Conservation (phyloP, 805 yeast species). For the Metschnikowia orientalis region DNA sequence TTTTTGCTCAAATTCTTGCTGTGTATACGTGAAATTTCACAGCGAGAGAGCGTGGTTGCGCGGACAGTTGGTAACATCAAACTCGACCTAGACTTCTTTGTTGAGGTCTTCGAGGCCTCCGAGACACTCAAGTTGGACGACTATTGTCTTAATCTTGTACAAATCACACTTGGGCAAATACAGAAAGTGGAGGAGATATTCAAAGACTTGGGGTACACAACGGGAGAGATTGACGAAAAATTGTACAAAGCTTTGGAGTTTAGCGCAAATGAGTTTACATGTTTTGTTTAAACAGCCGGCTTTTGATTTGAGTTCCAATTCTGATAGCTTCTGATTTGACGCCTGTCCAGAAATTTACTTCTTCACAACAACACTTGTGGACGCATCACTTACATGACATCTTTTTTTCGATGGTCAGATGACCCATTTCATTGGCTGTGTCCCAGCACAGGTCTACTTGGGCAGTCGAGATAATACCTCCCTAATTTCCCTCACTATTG, state of each 20-base stretch:
- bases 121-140: slow-evolving; percentile 33
- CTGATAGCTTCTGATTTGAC: too few relatives aligned
- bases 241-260: slow-evolving; percentile 25
- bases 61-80: slow-evolving; percentile 27
- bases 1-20: slow-evolving; percentile 32
- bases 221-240: slow-evolving; percentile 26
- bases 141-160: slow-evolving; percentile 28
- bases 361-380: too few relatives aligned
- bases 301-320: too few relatives aligned
- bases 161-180: slow-evolving; percentile 26
- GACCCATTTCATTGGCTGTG: too few relatives aligned
- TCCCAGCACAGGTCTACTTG: too few relatives aligned
- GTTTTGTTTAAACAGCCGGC: slow-evolving; percentile 22
- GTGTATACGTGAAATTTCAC: slow-evolving; percentile 23
- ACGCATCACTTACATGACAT: too few relatives aligned
- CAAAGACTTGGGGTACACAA: slow-evolving; percentile 21
- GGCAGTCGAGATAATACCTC: too few relatives aligned
- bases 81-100: slow-evolving; percentile 36
- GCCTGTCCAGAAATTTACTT: too few relatives aligned
- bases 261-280: slow-evolving; percentile 32
- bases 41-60: slow-evolving; percentile 15
- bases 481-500: too few relatives aligned
- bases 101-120: slow-evolving; percentile 36
- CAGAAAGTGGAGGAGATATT: slow-evolving; percentile 23
- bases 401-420: too few relatives aligned